Evolutionary conservation across 495 filamentous ascomycete species (phyloP).

Genomic region (Barbatosphaeria neglecta): DNA sequence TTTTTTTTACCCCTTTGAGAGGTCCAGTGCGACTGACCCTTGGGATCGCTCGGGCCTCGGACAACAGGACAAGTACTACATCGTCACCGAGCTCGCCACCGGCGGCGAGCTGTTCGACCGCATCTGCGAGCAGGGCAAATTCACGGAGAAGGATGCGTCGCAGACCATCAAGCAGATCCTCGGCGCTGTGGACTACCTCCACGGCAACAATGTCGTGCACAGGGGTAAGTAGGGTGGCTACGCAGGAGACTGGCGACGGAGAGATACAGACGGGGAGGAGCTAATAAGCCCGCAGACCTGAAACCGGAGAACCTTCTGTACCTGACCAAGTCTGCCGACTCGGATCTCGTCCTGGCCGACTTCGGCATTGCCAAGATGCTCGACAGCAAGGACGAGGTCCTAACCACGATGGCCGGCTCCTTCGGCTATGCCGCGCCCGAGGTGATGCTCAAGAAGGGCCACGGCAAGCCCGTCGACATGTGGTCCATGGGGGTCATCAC

Average conservation of each 20-base stretch:
- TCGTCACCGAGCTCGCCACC: constrained; percentile 92
- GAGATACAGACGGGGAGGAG: constrained; percentile 1
- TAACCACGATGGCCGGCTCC: constrained; percentile 97
- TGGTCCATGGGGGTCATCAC: constrained; percentile 99
- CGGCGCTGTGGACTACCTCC: constrained; percentile 88
- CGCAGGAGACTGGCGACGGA: background rate
- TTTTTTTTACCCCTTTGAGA: too few species aligned
- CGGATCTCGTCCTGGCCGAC: constrained; percentile 85
- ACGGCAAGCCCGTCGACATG: constrained; percentile 99
- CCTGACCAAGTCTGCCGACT: constrained; percentile 61
- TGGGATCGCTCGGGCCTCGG: background rate
- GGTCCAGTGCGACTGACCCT: background rate
- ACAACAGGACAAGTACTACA: constrained; percentile 99
- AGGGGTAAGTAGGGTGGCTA: constrained; percentile 50
- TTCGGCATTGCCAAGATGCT: constrained; percentile 99
- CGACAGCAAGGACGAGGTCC: constrained; percentile 74
- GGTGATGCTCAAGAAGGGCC: constrained; percentile 94
- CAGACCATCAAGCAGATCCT: constrained; percentile 94
- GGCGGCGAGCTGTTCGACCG: constrained; percentile 96
- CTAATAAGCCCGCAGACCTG: constrained; percentile 61
- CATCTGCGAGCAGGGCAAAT: constrained; percentile 96
- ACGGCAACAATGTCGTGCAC: constrained; percentile 92
- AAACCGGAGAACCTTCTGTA: constrained; percentile 99
- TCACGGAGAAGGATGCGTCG: constrained; percentile 97
- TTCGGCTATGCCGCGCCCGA: constrained; percentile 98